Evolutionary conservation across 805 yeast species (phyloP).

Genomic region (Lachancea dasiensis): DNA sequence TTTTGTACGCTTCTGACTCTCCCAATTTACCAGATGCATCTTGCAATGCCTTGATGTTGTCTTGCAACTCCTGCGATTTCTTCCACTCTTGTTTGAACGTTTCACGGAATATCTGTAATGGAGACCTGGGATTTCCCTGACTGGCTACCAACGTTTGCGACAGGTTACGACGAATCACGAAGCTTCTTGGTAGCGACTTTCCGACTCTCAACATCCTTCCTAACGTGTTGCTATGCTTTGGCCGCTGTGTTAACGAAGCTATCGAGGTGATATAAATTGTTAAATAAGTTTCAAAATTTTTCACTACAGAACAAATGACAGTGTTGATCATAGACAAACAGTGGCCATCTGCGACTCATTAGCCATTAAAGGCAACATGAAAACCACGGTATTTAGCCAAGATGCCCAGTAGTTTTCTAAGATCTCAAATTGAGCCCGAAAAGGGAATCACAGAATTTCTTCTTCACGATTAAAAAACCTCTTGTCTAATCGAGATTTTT

Average conservation of each 20-base stretch:
- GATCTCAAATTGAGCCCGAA: too few relatives aligned
- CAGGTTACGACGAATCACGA: slow-evolving; percentile 9
- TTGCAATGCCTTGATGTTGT: slow-evolving; percentile 87
- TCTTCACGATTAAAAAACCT: too few relatives aligned
- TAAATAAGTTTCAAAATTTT: slow-evolving; percentile 4
- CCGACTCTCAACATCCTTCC: slow-evolving; percentile 7
- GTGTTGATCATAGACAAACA: neutral
- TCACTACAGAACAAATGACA: neutral
- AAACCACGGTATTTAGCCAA: too few relatives aligned
- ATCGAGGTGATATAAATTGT: neutral
- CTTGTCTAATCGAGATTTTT: too few relatives aligned
- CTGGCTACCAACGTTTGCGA: slow-evolving; percentile 12
- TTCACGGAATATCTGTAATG: slow-evolving; percentile 87
- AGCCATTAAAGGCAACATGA: too few relatives aligned
- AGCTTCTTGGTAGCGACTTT: slow-evolving; percentile 6
- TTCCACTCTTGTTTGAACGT: slow-evolving; percentile 89
- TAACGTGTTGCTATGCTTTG: too few relatives aligned
- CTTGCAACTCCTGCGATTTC: slow-evolving; percentile 83
- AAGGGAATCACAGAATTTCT: too few relatives aligned
- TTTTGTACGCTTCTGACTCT: slow-evolving; percentile 88
- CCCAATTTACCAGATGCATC: slow-evolving; percentile 94
- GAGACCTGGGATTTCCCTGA: slow-evolving; percentile 41
- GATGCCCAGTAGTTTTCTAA: too few relatives aligned
- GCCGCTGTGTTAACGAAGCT: neutral
- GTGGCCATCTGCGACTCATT: too few relatives aligned